phyloP scores from a whole-genome alignment of 345 rosid species.

The Syzygium oleosum region DNA sequence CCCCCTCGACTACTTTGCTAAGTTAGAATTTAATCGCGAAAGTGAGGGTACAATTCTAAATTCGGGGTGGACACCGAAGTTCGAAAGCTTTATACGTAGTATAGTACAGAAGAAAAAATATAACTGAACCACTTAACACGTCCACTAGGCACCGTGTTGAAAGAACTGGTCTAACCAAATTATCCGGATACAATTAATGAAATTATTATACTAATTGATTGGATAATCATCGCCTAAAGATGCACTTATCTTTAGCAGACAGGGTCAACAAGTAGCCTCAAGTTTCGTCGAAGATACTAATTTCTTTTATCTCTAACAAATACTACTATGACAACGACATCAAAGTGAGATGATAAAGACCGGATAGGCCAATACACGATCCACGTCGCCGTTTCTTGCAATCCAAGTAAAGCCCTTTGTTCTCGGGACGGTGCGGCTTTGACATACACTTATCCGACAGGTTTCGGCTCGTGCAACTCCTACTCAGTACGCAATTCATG shows the following conservation, averaged over 20 bases:
- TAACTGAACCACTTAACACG: accelerated
- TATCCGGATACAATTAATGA: not conserved
- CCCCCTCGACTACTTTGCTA: not conserved
- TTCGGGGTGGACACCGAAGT: accelerated
- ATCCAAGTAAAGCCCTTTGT: not conserved
- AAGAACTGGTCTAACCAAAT: not conserved
- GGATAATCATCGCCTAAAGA: not conserved
- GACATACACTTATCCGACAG: not conserved
- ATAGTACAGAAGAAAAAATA: not conserved
- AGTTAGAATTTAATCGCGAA: not conserved
- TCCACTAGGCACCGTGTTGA: not conserved
- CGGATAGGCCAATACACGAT: not conserved
- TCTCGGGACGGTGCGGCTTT: not conserved
- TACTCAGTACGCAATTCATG: not conserved
- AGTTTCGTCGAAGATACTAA: not conserved
- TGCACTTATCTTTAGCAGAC: not conserved
- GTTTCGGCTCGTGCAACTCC: not conserved
- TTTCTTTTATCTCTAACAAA: not conserved
- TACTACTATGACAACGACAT: not conserved
- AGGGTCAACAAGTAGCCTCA: not conserved
- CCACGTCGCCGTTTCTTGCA: not conserved
- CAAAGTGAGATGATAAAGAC: not conserved
- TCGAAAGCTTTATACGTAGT: not conserved
- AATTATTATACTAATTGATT: not conserved
- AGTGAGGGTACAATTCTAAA: not conserved